phyloP scores from a whole-genome alignment of 176 grass and related monocot genomes.

The Canna indica region DNA sequence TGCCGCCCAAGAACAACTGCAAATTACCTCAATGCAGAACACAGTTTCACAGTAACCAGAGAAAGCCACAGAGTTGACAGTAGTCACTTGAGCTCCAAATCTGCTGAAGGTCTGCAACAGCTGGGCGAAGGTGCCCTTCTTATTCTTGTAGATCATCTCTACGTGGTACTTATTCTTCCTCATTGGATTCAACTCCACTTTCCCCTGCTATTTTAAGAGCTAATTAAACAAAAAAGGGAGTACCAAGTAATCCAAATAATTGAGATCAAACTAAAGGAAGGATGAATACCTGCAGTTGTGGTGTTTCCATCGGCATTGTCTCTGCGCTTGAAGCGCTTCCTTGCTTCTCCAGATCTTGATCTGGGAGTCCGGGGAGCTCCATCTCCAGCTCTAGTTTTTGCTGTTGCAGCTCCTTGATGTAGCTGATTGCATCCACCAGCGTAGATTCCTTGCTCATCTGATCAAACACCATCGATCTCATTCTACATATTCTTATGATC shows the following conservation, averaged over 20 bases:
- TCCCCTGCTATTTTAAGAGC: slow-evolving; percentile 21
- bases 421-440: slow-evolving; percentile 64
- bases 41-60: slow-evolving; percentile 45
- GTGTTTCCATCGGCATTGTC: slow-evolving; percentile 21
- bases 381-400: slow-evolving; percentile 55
- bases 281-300: slow-evolving; percentile 43
- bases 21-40: slow-evolving; percentile 63
- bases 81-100: slow-evolving; percentile 39
- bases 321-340: slow-evolving; percentile 35
- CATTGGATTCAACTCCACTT: slow-evolving; percentile 45
- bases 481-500: too few relatives aligned
- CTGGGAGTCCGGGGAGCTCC: slow-evolving; percentile 40
- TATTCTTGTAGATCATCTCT: slow-evolving; percentile 46
- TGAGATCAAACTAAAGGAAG: not conserved
- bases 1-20: not conserved
- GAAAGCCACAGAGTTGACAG: slow-evolving; percentile 46
- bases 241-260: not conserved
- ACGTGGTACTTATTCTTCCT: slow-evolving; percentile 49
- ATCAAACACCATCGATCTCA: not conserved
- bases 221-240: not conserved
- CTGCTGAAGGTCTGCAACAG: slow-evolving; percentile 54
- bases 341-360: slow-evolving; percentile 28
- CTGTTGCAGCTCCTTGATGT: slow-evolving; percentile 74
- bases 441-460: slow-evolving; percentile 97
- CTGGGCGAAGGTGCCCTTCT: slow-evolving; percentile 42